Base-by-base conservation (phyloP, 169 alveolate genomes). In the Plasmodium vivax region DNA sequence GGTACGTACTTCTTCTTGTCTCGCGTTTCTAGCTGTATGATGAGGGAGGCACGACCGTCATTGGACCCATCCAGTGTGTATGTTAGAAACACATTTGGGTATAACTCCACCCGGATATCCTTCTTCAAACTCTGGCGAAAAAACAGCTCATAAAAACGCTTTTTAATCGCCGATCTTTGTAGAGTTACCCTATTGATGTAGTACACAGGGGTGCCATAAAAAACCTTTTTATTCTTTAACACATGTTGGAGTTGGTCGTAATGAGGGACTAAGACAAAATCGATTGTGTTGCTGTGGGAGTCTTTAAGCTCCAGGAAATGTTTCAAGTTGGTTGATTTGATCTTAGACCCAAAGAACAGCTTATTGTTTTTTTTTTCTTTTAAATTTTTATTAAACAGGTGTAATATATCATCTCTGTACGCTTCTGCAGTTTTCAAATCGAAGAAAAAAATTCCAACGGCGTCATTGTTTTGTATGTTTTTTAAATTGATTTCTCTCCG, bases 401-500 rank as follows among this genome's bases (percentile, higher is more conserved):
- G 45, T 75, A 79, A 16, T 51, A 87, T 87, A 8, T 87, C 93
- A 56, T 87, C 93, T 87, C 34, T 87, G 47, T 87, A 87, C n/a
- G 93, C 93, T 87, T 87, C 93, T 30, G 93, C 93, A 36, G 93
- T 87, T 87, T 87, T 87, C 47, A 87, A 3, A 36, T 87, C 93
- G 47, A 87, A 87, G 68, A 87, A 87, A 77, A 87, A 87, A 36
- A 87, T 87, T 12, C 87, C 87, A 27, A 87, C 32, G 8, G 82
- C 68, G 71, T 87, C 58, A 77, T 75, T 71, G 41, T 87, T 58
- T 43, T 87, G 85, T 75, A 87, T 71, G 41, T 87, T 79, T 23
- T 87, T 38, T 14, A 87, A 36, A 36, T 87, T 71, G 23, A 87
- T 87, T 77, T 87, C 82, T 87, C 45, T 54, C 38, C 93, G 56